Conservation (phyloP, 768 basidiomycete species). For the Termitomyces sp. region DNA sequence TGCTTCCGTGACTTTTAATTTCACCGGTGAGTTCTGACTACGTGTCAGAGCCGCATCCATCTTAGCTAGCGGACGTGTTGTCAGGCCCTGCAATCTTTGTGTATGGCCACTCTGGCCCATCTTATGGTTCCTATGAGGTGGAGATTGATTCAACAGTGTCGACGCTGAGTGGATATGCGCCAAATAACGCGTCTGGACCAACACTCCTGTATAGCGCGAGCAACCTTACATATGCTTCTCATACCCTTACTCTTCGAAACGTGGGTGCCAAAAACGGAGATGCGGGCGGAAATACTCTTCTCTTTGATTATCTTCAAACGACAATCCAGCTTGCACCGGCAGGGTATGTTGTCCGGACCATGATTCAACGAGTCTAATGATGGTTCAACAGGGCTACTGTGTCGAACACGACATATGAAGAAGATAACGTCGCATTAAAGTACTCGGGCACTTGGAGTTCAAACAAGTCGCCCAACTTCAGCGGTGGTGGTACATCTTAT, state of each 20-base stretch:
- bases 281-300: conserved; percentile 30
- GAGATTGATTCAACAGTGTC: conserved; percentile 28
- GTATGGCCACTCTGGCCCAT: conserved; percentile 38
- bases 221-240: conserved; percentile 34
- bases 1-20: conserved; percentile 36
- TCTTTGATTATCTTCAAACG: conserved; percentile 39
- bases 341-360: conserved; percentile 25
- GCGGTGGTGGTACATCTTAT: conserved; percentile 40
- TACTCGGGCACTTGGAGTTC: conserved; percentile 39
- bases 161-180: conserved; percentile 28
- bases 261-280: conserved; percentile 32
- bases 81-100: conserved; percentile 40
- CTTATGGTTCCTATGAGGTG: conserved; percentile 39
- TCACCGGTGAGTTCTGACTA: conserved; percentile 30
- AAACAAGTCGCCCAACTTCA: conserved; percentile 40
- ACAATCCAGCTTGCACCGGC: conserved; percentile 41
- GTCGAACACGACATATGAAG: conserved; percentile 37
- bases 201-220: conserved; percentile 29
- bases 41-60: background rate
- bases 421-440: conserved; percentile 32
- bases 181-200: conserved; percentile 27
- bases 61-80: background rate
- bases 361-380: background rate
- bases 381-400: conserved; percentile 31
- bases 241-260: conserved; percentile 37